Base-by-base conservation (phyloP, 2,329 filamentous ascomycete genomes). In the Aspergillus sp. region DNA sequence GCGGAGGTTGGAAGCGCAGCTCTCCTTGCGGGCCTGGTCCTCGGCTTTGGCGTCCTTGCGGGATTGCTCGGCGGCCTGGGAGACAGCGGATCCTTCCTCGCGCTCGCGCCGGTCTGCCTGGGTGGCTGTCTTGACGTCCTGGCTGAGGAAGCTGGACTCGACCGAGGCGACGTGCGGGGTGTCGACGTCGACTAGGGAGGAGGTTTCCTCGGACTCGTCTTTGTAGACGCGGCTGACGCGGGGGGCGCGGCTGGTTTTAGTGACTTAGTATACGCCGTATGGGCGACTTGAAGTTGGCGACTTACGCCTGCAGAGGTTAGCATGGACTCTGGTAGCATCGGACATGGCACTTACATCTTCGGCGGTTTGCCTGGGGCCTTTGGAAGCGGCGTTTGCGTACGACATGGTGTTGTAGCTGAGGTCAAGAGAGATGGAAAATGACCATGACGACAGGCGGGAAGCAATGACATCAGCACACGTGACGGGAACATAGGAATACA, bases 301-400 rank as follows among this genome's bases (percentile, higher is more conserved):
- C 60, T 58, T 49, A 63, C 58, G 59, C 60, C 59, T 63, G 24
- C 8, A 5, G 15, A 12, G 15, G 31, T 39, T 22, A 44, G 42
- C 42, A 38, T 41, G 32, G n/a, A n/a, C n/a, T n/a, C n/a, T n/a
- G n/a, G n/a, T n/a, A n/a, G n/a, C n/a, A n/a, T 35, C 30, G 19
- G 11, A n/a, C n/a, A 22, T 15, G 19, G n/a, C 8, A 53, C 58
- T 51, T 51, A 68, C 66, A 38, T 69, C 64, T 54, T 66, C 57
- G 6, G 64, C 56, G 29, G 60, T 52, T 47, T 69, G 66, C 46
- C 64, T 63, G 5, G 64, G 55, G 26, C 64, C 64, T 42, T 60
- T 63, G 28, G 64, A 60, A 33, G 64, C 65, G 48, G 60, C 62
- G 46, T 64, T 57, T 42, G 66, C 66, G 52, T 69, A 69, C 40